phyloP scores from a whole-genome alignment of 2,329 filamentous ascomycete species.

The Diplodia intermedia region DNA sequence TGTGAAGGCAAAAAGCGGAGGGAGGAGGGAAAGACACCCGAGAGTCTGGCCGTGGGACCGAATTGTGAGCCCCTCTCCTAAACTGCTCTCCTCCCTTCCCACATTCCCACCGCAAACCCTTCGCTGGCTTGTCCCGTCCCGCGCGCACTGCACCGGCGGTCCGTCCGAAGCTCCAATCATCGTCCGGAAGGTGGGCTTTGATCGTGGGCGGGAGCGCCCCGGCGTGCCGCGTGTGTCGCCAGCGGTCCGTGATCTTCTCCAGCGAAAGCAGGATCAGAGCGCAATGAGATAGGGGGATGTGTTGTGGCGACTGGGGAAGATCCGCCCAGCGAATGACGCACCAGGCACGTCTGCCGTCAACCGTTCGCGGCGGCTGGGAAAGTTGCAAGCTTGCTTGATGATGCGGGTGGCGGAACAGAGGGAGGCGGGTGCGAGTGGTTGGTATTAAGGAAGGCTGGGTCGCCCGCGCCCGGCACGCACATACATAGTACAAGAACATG shows the following conservation, averaged over 20 bases:
- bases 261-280: constrained; percentile 1
- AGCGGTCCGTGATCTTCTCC: neutral
- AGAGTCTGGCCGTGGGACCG: constrained; percentile 19
- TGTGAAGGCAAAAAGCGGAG: constrained; percentile 1
- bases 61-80: neutral
- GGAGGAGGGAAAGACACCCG: constrained; percentile 1
- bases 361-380: neutral
- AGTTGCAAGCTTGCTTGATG: neutral
- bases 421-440: neutral
- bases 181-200: constrained; percentile 4
- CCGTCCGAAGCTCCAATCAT: neutral
- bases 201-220: neutral
- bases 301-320: constrained; percentile 4
- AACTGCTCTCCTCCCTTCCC: neutral
- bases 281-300: constrained; percentile 1
- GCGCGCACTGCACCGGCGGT: constrained; percentile 5
- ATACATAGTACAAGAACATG: constrained; percentile 14
- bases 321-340: neutral
- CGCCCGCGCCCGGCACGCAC: neutral
- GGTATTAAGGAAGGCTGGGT: constrained; percentile 1
- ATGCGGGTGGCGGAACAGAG: neutral
- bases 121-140: neutral
- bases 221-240: neutral
- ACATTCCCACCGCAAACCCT: neutral
- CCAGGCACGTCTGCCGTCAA: neutral